A percentile compares a stretch with the other conserved stretches of the same genome.
Evolutionary conservation across 2,329 filamentous ascomycete species (phyloP).

Genomic region (Mollisia scopiformis): DNA sequence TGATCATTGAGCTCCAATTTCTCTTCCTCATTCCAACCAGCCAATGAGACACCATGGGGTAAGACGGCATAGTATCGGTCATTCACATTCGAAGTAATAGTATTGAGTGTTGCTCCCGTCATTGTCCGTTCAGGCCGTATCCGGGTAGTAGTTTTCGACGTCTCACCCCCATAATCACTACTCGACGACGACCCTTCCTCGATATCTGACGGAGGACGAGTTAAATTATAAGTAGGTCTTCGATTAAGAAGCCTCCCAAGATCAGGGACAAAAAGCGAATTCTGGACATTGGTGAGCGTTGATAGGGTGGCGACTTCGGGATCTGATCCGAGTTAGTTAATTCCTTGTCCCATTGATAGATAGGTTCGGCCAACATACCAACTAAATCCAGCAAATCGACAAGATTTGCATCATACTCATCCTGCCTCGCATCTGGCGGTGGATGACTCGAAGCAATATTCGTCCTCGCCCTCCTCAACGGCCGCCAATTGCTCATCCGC

Average conservation of each 20-base stretch:
- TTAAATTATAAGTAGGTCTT: constrained; percentile 76
- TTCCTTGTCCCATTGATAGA: neutral
- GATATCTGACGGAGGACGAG: constrained; percentile 45
- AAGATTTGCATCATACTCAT: constrained; percentile 63
- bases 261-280: constrained; percentile 84
- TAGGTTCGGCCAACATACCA: constrained; percentile 52
- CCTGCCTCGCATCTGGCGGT: neutral
- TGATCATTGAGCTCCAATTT: constrained; percentile 79
- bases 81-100: constrained; percentile 69
- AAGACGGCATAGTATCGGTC: constrained; percentile 79
- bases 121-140: constrained; percentile 26
- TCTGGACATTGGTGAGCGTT: constrained; percentile 86
- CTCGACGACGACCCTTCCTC: constrained; percentile 20
- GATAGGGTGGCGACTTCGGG: constrained; percentile 71
- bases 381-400: constrained; percentile 72
- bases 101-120: constrained; percentile 43
- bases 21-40: constrained; percentile 76
- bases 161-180: constrained; percentile 7
- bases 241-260: constrained; percentile 77
- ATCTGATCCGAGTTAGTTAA: constrained; percentile 29
- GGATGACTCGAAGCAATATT: constrained; percentile 14
- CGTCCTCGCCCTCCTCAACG: constrained; percentile 25
- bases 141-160: constrained; percentile 6
- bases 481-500: constrained; percentile 9
- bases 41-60: constrained; percentile 71